These are phyloP conservation scores for Dioscorea dumetorum DNA, from an alignment of 106 monocot genomes.

Conservation along the genomic window DNA sequence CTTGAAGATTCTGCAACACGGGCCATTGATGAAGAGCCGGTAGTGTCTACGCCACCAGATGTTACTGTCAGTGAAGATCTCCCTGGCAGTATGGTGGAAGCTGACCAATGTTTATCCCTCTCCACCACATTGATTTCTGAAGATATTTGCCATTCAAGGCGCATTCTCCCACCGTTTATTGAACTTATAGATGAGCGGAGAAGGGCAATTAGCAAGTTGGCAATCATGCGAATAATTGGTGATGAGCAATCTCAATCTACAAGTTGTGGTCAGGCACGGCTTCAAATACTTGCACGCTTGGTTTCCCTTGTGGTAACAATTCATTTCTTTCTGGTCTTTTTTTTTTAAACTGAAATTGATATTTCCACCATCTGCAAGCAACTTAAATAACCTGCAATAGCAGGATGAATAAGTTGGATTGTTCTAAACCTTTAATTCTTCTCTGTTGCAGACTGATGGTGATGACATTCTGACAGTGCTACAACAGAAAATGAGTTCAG, in stretches of 20 bases:
- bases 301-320: conserved; percentile 55
- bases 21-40: conserved; percentile 23
- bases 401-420: too few relatives aligned
- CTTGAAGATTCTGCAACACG: conserved; percentile 23
- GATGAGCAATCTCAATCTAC: conserved; percentile 27
- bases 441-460: conserved; percentile 36
- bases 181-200: conserved; percentile 57
- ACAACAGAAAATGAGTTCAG: conserved; percentile 55
- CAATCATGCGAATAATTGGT: conserved; percentile 54
- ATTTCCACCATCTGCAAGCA: background rate
- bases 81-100: conserved; percentile 30
- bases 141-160: conserved; percentile 37
- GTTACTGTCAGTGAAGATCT: conserved; percentile 21
- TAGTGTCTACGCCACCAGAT: conserved; percentile 35
- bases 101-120: conserved; percentile 26
- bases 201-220: conserved; percentile 32
- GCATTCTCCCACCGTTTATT: conserved; percentile 46
- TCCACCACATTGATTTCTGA: conserved; percentile 24
- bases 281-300: conserved; percentile 68
- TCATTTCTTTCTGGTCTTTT: background rate
- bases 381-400: background rate
- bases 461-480: conserved; percentile 53
- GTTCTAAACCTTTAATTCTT: too few relatives aligned
- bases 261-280: conserved; percentile 25
- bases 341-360: background rate